Conservation (phyloP, 1,284 basidiomycete species). For the Polyporus tsugae region DNA sequence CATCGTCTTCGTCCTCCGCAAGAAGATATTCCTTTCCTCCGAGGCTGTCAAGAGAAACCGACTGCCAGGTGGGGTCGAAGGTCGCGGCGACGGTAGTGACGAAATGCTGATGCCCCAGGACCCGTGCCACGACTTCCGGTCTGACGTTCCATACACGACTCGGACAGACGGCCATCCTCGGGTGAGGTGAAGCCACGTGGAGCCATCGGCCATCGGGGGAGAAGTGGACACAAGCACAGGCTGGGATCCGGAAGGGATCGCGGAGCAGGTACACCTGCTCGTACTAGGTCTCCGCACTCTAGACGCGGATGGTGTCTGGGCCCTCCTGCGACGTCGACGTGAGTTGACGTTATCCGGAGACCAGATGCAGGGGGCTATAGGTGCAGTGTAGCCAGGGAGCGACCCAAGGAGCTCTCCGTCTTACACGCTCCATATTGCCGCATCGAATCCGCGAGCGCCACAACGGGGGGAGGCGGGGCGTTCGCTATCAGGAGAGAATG, state of each 20-base stretch:
- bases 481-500: neutral
- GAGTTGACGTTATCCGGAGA: neutral
- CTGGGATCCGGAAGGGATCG: neutral
- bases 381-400: neutral
- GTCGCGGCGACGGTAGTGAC: no score
- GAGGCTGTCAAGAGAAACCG: neutral
- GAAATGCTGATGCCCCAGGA: no score
- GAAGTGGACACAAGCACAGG: neutral
- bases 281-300: neutral
- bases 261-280: neutral
- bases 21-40: neutral
- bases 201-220: neutral
- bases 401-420: neutral
- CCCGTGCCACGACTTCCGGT: no score
- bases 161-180: neutral
- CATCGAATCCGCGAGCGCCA: neutral
- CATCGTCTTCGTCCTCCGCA: neutral
- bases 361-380: neutral
- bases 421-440: neutral
- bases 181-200: neutral
- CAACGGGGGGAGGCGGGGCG: neutral
- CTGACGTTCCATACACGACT: constrained; percentile 1
- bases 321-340: neutral
- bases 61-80: neutral
- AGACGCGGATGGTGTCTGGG: neutral